These are phyloP conservation scores for Rhizopogon roseolus DNA, from an alignment of 768 basidiomycete genomes.

Conservation along the genomic window DNA sequence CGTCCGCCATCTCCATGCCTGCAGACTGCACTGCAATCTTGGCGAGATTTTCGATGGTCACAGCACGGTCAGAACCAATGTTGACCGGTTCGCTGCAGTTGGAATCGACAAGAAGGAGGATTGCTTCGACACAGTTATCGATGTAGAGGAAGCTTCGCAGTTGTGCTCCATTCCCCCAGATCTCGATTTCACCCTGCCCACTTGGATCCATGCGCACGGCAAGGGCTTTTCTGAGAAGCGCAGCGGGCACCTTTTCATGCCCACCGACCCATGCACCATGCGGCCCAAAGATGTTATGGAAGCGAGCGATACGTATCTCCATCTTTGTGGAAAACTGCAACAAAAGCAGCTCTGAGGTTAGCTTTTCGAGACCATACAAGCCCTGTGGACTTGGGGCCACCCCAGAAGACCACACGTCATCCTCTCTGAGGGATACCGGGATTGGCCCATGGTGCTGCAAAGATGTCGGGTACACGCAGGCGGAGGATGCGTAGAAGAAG, in stretches of 20 bases:
- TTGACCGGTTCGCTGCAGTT: constrained; percentile 36
- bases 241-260: constrained; percentile 55
- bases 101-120: constrained; percentile 39
- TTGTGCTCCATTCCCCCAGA: constrained; percentile 55
- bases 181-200: constrained; percentile 32
- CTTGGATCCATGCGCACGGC: constrained; percentile 17
- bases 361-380: constrained; percentile 57
- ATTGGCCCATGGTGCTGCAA: constrained; percentile 29
- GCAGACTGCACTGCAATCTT: constrained; percentile 31
- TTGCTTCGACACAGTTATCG: constrained; percentile 47
- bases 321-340: constrained; percentile 26
- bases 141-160: constrained; percentile 54
- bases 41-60: constrained; percentile 40
- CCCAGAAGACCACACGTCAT: constrained; percentile 35
- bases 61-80: constrained; percentile 43
- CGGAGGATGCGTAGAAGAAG: constrained; percentile 55
- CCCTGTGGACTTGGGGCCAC: constrained; percentile 42
- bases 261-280: constrained; percentile 49
- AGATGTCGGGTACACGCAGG: constrained; percentile 49
- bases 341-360: constrained; percentile 43
- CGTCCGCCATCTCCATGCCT: constrained; percentile 21
- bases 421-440: constrained; percentile 43
- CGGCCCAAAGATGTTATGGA: constrained; percentile 58
- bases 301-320: constrained; percentile 43
- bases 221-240: constrained; percentile 49